Base-by-base conservation (phyloP, 1,284 basidiomycete species). In the Naganishia sp. region DNA sequence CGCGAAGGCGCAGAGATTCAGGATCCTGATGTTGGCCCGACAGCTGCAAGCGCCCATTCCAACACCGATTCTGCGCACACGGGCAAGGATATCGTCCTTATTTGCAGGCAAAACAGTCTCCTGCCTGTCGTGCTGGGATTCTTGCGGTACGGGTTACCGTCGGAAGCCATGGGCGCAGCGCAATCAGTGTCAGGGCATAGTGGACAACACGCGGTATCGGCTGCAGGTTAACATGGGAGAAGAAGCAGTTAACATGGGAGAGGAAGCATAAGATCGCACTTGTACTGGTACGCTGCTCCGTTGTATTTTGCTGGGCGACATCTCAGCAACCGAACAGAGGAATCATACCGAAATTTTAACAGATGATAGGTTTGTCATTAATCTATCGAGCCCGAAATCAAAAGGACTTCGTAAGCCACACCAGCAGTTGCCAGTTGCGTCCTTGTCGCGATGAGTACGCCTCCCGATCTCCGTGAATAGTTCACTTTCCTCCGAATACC, bases 51-150 rank as follows among this genome's bases (percentile, higher is more conserved):
- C 35, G 25, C 15, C 13, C 11, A 18, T 23, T 17, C 23, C 9
- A 45, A 3, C 15, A 31, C 1, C 31, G 55, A 45, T n/a, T 46
- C 72, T 4, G 28, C 72, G n/a, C 73, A 75, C 65, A 77, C 74
- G 10, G 79, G 78, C 25, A 79, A 79, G 60, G 78, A 79, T 68
- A 69, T 80, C 42, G 77, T 79, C 11, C 66, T 80, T n/a, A 70
- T 78, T 0, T 79, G 78, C 57, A 69, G 78, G 46, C 79, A 80
- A 64, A 80, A 80, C 68, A 76, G 74, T 53, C 67, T 80, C 7
- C 67, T 80, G 25, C 77, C 78, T 11, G 68, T 75, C 0, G 70
- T 80, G 32, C 69, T 80, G 49, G 75, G 76, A 66, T 68, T 79
- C 31, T 64, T 80, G 18, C 73, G 43, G 18, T 47, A 57, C 31